Base-by-base conservation (phyloP, 768 basidiomycete species). In the Coprinellus aureogranulatus region DNA sequence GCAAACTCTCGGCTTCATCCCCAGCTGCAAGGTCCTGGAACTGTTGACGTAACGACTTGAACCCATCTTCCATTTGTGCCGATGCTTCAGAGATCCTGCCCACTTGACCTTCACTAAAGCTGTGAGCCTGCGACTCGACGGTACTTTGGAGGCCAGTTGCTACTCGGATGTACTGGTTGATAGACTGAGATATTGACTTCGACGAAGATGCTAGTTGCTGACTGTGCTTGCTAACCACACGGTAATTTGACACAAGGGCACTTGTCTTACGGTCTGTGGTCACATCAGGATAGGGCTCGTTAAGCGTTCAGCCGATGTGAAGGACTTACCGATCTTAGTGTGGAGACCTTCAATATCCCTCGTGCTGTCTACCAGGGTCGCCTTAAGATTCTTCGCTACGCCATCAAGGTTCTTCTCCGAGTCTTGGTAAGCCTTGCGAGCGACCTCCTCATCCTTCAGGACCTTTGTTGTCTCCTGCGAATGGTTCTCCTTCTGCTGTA, bases 361-460 rank as follows among this genome's bases (percentile, higher is more conserved):
- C 18, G 91, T 73, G 58, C 86, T 87, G 61, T 92, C 84, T n/a
- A 78, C 71, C 1, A 84, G 83, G 20, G 86, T 81, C 44, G 76
- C 76, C 69, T 85, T 90, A 57, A 96, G 71, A 2, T 81, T 83
- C 23, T 68, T 72, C 0, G 95, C 94, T 3, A 95, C 85, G n/a
- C 70, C 72, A 63, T 96, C 84, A 44, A 97, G 68, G 49, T 72
- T 73, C 18, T 70, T 72, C 70, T 98, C 95, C 5, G 86, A 92
- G 49, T 80, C 75, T 67, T 90, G 85, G 70, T 90, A 87, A 0
- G 90, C 90, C 62, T 88, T 79, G 34, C 91, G 80, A 18, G 98
- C 83, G 27, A 89, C 73, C 39, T 80, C 75, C 70, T 98, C 94
- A 60, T 95, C 90, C 62, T 92, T 87, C 47, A 95, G 73, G 10